Conservation (phyloP, 306 rosid genomes). For the Calophaca sinica region DNA sequence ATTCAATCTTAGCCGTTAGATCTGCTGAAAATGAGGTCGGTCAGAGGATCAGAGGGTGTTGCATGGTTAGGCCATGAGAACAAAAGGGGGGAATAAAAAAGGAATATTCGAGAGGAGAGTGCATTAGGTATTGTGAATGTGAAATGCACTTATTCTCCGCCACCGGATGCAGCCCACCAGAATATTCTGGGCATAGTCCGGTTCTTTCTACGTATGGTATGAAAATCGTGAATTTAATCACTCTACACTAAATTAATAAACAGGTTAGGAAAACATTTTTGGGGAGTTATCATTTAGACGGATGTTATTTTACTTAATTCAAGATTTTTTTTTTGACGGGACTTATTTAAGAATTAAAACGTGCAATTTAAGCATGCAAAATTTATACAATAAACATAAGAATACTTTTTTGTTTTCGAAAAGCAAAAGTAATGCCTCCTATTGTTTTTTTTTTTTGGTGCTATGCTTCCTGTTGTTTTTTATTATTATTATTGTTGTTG, state of each 20-base stretch:
- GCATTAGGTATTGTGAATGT: conserved; percentile 15
- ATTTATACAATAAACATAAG: too few relatives aligned
- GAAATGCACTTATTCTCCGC: conserved; percentile 29
- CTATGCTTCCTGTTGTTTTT: too few relatives aligned
- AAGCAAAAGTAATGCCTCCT: too few relatives aligned
- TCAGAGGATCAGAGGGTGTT: conserved; percentile 26
- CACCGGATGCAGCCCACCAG: not conserved
- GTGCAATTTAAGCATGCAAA: too few relatives aligned
- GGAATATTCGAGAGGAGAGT: conserved; percentile 59
- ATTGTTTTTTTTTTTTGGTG: too few relatives aligned
- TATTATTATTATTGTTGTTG: too few relatives aligned
- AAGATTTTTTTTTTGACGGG: too few relatives aligned
- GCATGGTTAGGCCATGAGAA: not conserved
- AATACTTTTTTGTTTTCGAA: too few relatives aligned
- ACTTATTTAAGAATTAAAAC: too few relatives aligned
- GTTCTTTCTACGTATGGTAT: not conserved
- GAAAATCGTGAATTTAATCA: not conserved
- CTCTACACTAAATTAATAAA: not conserved
- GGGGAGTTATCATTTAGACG: too few relatives aligned
- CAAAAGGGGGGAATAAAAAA: conserved; percentile 53
- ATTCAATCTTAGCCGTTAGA: conserved; percentile 24
- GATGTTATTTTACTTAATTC: too few relatives aligned
- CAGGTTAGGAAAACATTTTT: not conserved
- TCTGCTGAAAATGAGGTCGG: not conserved
- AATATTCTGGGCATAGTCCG: conserved; percentile 58